Conservation (phyloP, 1,139 yeast species). For the Magnusiomyces paraingens region DNA sequence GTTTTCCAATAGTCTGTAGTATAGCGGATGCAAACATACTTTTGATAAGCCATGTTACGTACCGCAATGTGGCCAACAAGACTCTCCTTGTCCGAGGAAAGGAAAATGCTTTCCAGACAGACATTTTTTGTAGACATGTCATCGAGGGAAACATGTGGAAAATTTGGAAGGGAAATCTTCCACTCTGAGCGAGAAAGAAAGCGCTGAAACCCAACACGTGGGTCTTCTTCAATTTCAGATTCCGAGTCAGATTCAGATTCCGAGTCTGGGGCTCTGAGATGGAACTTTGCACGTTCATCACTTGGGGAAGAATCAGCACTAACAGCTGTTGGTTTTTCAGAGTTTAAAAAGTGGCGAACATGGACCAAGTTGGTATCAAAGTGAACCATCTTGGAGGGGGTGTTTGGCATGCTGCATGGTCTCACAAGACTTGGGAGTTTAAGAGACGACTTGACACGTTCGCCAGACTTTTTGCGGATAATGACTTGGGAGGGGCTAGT, state of each 20-base stretch:
- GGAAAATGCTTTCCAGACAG: slow-evolving; percentile 57
- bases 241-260: slow-evolving; percentile 28
- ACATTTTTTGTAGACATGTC: slow-evolving; percentile 36
- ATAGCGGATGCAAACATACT: slow-evolving; percentile 55
- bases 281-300: slow-evolving; percentile 27
- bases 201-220: slow-evolving; percentile 22
- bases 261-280: slow-evolving; percentile 26
- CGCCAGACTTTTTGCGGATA: slow-evolving; percentile 73
- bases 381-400: slow-evolving; percentile 74
- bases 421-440: slow-evolving; percentile 46
- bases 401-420: slow-evolving; percentile 63
- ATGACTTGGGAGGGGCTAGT: slow-evolving; percentile 27
- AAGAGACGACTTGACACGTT: slow-evolving; percentile 66
- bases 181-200: slow-evolving; percentile 35
- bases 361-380: slow-evolving; percentile 63
- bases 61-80: slow-evolving; percentile 73
- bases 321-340: slow-evolving; percentile 71
- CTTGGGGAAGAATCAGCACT: slow-evolving; percentile 55
- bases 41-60: slow-evolving; percentile 58
- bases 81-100: slow-evolving; percentile 50
- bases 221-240: slow-evolving; percentile 28
- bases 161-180: slow-evolving; percentile 47
- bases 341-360: slow-evolving; percentile 62
- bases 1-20: slow-evolving; percentile 71
- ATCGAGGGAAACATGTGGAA: slow-evolving; percentile 21